A percentile compares a stretch with the other conserved stretches of the same genome.
Evolutionary conservation across 225 moss, liverwort and hornwort genomes (phyloP).

Genomic region (Climacium dendroides): DNA sequence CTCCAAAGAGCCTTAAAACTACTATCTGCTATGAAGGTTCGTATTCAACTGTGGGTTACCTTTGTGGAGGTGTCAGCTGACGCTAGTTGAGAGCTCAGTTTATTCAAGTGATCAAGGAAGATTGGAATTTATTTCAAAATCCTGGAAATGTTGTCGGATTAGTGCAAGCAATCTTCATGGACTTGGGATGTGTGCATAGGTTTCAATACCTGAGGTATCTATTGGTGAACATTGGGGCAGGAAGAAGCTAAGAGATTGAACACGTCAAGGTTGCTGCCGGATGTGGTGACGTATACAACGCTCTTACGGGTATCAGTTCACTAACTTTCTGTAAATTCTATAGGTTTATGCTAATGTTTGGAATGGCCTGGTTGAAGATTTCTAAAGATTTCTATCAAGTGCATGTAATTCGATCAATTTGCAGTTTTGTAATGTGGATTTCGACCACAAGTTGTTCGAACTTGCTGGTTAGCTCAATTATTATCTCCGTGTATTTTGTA

Average conservation of each 20-base stretch:
- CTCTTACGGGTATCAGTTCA: conserved; percentile 56
- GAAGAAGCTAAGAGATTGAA: conserved; percentile 68
- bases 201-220: conserved; percentile 31
- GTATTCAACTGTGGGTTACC: background rate
- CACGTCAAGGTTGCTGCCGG: conserved; percentile 77
- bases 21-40: conserved; percentile 76
- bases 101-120: background rate
- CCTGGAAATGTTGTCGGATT: background rate
- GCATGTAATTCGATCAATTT: background rate
- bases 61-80: background rate
- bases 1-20: conserved; percentile 51
- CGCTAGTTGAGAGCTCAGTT: background rate
- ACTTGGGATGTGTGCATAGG: background rate
- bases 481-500: background rate
- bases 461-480: background rate
- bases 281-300: conserved; percentile 91
- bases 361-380: background rate
- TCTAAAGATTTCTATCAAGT: background rate
- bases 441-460: background rate
- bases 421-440: background rate
- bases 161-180: background rate
- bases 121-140: background rate
- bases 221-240: conserved; percentile 43
- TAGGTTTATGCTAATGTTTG: background rate
- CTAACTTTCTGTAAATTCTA: background rate